Base-by-base conservation (phyloP, 805 yeast genomes). In the Metschnikowia lochheadii region DNA sequence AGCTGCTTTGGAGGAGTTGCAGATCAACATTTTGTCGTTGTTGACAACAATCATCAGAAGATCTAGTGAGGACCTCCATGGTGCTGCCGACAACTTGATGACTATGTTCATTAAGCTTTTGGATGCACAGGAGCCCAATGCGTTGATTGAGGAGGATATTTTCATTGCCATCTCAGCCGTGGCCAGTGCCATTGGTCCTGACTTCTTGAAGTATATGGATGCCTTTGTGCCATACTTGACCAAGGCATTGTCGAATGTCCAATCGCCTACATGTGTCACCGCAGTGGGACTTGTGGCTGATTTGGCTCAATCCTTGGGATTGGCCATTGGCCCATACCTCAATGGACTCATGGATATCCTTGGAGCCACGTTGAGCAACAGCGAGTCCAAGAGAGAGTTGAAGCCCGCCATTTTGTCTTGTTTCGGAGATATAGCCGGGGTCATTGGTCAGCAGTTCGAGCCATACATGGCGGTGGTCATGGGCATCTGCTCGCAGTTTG, bases 271-370 rank as follows among this genome's bases (percentile, higher is more conserved):
- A 10, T 86, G 96, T 62, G 81, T 81, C 55, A 88, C 96, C 5
- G 96, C 98, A 3, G 90, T 94, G 50, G 98, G 99, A 3, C 79
- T 94, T 46, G 90, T 94, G 52, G 97, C 97, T 17, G 99, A 94
- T 70, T 84, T 92, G 58, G 81, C 95, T 8, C 96, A 90, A 63
- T 89, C 97, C 0, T 77, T 94, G 48, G 96, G 95, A 32, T 78
- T 76, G 21, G 77, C 76, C 26, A 82, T 91, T 57, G 78, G 79
- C 51, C 89, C 86, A 49, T 92, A 88, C 66, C 82, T 87, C 55
- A 83, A 83, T 52, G 86, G 85, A 3, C 79, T 92, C 63, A 90
- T 94, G 96, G 80, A 81, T 46, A 85, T 86, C 44, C 78, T 94
- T 63, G 92, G 96, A 48, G 77, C 79, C 44, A 82, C 83, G 62